Percentiles rank a stretch among this genome's conserved stretches.
phyloP scores from a whole-genome alignment of 441 rosid genomes.

The Macaranga tanarius region DNA sequence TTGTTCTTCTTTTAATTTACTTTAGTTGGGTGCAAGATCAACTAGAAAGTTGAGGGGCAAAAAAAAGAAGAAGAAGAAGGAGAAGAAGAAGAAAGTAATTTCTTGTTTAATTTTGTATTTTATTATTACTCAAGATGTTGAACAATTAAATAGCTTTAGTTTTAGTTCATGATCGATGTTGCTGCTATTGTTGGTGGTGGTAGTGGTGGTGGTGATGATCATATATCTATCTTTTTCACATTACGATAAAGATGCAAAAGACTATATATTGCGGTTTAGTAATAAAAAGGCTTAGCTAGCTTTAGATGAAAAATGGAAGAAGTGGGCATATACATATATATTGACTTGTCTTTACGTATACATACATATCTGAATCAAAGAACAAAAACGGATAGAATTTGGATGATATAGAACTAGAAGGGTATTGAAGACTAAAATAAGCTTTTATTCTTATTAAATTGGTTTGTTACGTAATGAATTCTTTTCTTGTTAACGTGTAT shows the following conservation, averaged over 20 bases:
- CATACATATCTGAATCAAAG: neutral
- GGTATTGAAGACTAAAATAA: neutral
- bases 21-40: conserved; percentile 25
- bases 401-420: neutral
- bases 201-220: neutral
- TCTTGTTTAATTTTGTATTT: conserved; percentile 13
- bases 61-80: neutral
- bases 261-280: conserved; percentile 9
- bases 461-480: neutral
- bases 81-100: conserved; percentile 9
- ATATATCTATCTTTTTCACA: conserved; percentile 10
- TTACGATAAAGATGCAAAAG: conserved; percentile 18
- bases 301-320: conserved; percentile 21
- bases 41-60: conserved; percentile 28
- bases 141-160: conserved; percentile 19
- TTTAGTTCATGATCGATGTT: conserved; percentile 9
- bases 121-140: conserved; percentile 26
- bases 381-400: too few species aligned
- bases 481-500: neutral
- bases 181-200: neutral
- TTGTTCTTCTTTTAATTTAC: conserved; percentile 27
- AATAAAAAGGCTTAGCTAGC: conserved; percentile 15
- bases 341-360: neutral
- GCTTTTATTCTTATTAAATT: neutral
- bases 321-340: neutral